Percentiles rank a stretch among this genome's conserved stretches.
These are phyloP conservation scores for Gentiana dahurica DNA, from an alignment of 257 asterid genomes.

Conservation along the genomic window DNA sequence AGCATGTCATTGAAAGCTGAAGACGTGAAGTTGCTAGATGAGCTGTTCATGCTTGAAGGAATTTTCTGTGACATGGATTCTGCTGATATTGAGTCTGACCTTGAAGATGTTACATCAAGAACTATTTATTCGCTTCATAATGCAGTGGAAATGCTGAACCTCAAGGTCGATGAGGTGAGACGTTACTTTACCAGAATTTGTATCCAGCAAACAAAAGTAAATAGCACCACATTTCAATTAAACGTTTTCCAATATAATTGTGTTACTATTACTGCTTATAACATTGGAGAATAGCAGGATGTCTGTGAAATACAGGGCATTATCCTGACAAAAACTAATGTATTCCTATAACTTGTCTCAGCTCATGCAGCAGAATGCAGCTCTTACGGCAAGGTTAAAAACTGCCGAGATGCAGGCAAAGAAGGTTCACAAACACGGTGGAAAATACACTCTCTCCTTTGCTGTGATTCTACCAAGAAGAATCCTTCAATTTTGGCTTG, in stretches of 20 bases:
- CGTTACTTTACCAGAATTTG: neutral
- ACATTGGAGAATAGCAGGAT: neutral
- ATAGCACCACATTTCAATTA: neutral
- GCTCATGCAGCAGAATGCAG: conserved; percentile 38
- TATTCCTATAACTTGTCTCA: conserved; percentile 16
- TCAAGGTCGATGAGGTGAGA: conserved; percentile 40
- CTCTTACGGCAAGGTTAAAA: conserved; percentile 32
- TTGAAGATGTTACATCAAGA: conserved; percentile 48
- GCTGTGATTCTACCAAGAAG: neutral
- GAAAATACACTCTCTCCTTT: neutral
- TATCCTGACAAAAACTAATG: conserved; percentile 2
- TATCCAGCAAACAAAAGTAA: neutral
- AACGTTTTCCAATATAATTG: neutral
- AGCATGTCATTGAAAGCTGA: conserved; percentile 40
- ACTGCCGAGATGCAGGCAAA: conserved; percentile 14
- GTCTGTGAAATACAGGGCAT: too few species aligned
- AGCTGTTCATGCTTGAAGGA: conserved; percentile 55
- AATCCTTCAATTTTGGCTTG: conserved; percentile 8
- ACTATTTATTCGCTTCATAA: conserved; percentile 53
- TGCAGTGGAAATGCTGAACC: conserved; percentile 32
- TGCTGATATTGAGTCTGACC: conserved; percentile 44
- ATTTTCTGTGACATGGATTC: conserved; percentile 52
- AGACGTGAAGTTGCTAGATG: conserved; percentile 58
- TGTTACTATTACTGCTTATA: neutral
- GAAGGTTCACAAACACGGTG: conserved; percentile 5